A percentile compares a stretch with the other conserved stretches of the same genome.
Evolutionary conservation across 495 filamentous ascomycete species (phyloP).

Genomic region (Pseudotulostoma volvatum): DNA sequence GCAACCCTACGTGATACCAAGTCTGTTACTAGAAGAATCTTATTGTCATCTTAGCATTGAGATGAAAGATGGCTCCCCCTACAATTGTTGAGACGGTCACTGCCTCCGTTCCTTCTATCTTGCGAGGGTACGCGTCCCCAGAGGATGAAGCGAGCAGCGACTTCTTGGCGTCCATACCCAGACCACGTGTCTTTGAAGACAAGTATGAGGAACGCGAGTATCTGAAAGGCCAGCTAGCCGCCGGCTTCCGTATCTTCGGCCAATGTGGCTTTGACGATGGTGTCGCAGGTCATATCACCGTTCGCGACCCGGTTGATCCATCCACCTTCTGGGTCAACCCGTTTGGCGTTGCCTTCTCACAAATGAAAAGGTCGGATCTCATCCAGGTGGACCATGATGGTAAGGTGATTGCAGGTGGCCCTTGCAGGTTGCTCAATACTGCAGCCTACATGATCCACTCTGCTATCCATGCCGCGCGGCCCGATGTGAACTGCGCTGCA

Average conservation of each 20-base stretch:
- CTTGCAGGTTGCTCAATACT: constrained; percentile 43
- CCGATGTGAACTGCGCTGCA: constrained; percentile 55
- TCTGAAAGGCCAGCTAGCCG: constrained; percentile 47
- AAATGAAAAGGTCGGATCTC: constrained; percentile 54
- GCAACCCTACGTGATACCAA: not conserved
- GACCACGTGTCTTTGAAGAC: constrained; percentile 41
- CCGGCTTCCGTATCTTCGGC: constrained; percentile 54
- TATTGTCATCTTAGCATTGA: not conserved
- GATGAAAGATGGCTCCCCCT: not conserved
- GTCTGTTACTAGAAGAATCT: not conserved
- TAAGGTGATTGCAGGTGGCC: constrained; percentile 51
- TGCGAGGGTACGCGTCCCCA: not conserved
- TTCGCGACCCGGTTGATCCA: constrained; percentile 53
- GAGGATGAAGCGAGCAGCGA: not conserved
- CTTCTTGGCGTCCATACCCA: constrained; percentile 5
- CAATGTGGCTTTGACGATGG: constrained; percentile 51
- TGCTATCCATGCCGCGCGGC: constrained; percentile 50
- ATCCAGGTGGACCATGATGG: constrained; percentile 53
- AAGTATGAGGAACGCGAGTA: constrained; percentile 46
- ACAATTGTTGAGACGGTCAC: not conserved
- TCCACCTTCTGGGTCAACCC: constrained; percentile 68
- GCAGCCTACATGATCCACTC: constrained; percentile 55
- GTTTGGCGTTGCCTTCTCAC: constrained; percentile 52
- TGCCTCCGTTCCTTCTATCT: not conserved
- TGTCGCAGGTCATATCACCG: constrained; percentile 44